Base-by-base conservation (phyloP, 305 asterid genomes). In the Lippia alba region DNA sequence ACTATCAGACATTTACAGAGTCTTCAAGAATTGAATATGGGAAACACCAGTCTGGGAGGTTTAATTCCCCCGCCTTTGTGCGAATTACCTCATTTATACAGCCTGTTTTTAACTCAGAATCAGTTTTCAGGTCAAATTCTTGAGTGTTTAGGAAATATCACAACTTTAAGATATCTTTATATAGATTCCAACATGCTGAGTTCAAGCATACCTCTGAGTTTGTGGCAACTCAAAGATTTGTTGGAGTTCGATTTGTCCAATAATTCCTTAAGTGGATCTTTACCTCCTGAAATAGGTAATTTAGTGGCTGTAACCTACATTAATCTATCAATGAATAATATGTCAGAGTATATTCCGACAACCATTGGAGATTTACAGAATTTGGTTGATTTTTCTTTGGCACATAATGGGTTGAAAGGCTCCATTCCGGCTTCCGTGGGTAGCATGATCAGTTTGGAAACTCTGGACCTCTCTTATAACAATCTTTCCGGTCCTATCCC, bases 401-500 rank as follows among this genome's bases (percentile, higher is more conserved):
- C 41, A 36, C 41, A 36, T 36, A 36, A 36, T 36, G 8, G 41
- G 9, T 8, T 36, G 41, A 36, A 36, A 36, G 41, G 41, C 9
- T 8, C 41, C 9, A 36, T 36, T 36, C 41, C 41, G 2, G 5
- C 9, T 8, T 36, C 41, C 4, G 50, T 70, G 16, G 68, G 75
- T 1, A 70, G 49, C 24, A 2, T 55, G 30, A 40, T 17, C 34
- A 65, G 1, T 3, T 65, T 65, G 50, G 8, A 33, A 16, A 24
- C 8, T 3, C 39, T 71, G 4, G 45, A 71, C 32, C 9, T 71
- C 0, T 71, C 75, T 1, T 12, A 39, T 32, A 71, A 61, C 55
- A 39, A 48, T 20, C 69, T 71, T 2, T 20, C 44, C 11, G 75
- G 75, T n/a, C 15, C 46, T 5, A 61, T 70, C 39, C 75, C 75